phyloP scores from a whole-genome alignment of 2,329 filamentous ascomycete species.

The Hymenoscyphus albidus region DNA sequence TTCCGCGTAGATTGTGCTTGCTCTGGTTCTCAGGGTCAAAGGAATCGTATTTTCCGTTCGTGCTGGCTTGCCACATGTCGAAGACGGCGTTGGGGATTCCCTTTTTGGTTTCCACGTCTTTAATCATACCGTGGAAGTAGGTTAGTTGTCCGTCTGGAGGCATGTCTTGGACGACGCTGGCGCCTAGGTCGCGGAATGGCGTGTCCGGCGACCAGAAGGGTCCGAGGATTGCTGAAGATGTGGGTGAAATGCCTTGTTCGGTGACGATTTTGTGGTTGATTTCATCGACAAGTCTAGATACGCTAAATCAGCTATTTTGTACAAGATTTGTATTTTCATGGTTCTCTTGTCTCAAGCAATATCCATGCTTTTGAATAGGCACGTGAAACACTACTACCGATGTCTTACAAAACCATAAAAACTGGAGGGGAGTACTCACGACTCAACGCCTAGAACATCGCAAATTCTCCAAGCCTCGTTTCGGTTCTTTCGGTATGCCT shows the following conservation, averaged over 20 bases:
- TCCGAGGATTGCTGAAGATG: constrained; percentile 68
- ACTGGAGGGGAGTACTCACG: constrained; percentile 44
- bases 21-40: constrained; percentile 57
- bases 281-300: constrained; percentile 57
- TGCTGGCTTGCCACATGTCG: constrained; percentile 62
- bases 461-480: constrained; percentile 73
- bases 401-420: background rate
- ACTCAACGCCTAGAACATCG: constrained; percentile 71
- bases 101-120: constrained; percentile 37
- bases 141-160: constrained; percentile 47
- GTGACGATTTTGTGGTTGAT: constrained; percentile 28
- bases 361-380: background rate
- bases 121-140: constrained; percentile 55
- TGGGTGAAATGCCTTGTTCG: constrained; percentile 23
- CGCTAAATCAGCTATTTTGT: background rate
- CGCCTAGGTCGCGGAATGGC: constrained; percentile 65
- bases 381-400: background rate
- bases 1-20: constrained; percentile 58
- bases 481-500: constrained; percentile 59
- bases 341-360: background rate
- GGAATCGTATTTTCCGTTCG: constrained; percentile 56
- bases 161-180: constrained; percentile 52
- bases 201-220: constrained; percentile 69
- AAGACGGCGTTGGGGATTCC: constrained; percentile 46
- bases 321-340: background rate